These are phyloP conservation scores for Daedalea quercina DNA, from an alignment of 768 basidiomycete genomes.

Conservation along the genomic window DNA sequence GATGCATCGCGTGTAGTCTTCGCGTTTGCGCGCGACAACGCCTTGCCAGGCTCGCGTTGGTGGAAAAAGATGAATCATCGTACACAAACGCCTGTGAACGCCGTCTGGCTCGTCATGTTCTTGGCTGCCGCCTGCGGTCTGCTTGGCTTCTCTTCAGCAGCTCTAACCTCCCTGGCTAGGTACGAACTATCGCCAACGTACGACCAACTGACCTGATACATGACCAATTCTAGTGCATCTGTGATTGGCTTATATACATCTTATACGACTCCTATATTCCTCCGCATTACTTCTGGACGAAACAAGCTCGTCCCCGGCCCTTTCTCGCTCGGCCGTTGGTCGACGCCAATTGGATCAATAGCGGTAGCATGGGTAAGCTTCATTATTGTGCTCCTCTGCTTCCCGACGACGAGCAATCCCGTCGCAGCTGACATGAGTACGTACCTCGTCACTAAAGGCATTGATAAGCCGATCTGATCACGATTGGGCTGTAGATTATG, in stretches of 20 bases:
- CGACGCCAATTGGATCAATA: constrained; percentile 8
- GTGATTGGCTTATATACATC: constrained; percentile 68
- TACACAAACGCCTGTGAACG: constrained; percentile 69
- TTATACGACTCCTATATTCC: constrained; percentile 52
- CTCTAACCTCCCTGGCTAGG: constrained; percentile 62
- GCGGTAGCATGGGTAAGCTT: constrained; percentile 19
- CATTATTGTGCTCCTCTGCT: constrained; percentile 16
- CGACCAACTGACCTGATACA: neutral
- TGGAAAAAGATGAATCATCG: constrained; percentile 54
- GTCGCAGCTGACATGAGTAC: constrained; percentile 47
- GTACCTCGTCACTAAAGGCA: constrained; percentile 15
- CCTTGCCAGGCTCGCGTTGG: constrained; percentile 62
- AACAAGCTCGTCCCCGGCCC: constrained; percentile 12
- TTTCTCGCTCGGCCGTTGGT: constrained; percentile 17
- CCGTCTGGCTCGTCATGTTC: constrained; percentile 67
- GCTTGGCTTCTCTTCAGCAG: constrained; percentile 58
- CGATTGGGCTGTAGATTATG: constrained; percentile 42
- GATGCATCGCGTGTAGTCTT: constrained; percentile 73
- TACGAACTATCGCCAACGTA: constrained; percentile 19
- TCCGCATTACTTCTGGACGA: constrained; percentile 7
- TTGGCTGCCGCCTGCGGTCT: constrained; percentile 51
- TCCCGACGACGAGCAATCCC: constrained; percentile 27
- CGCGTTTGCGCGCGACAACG: constrained; percentile 68
- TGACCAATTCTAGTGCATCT: constrained; percentile 50
- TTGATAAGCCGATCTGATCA: neutral